phyloP scores from a whole-genome alignment of 441 rosid species.

The Viola pubescens region DNA sequence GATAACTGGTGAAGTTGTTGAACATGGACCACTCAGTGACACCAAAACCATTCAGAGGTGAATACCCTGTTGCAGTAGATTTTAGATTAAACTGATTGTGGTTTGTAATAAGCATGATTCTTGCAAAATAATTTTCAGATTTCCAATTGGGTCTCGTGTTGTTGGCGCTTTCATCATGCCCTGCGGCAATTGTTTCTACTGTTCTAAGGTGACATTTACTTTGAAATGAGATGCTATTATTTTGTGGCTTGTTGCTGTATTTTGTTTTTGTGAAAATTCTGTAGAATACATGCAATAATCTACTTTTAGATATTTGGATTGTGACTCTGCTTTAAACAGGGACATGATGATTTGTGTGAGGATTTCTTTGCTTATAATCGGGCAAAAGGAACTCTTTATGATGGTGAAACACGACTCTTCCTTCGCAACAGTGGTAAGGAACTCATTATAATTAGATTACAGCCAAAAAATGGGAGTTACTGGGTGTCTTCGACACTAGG shows the following conservation, averaged over 20 bases:
- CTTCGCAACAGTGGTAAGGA: conserved; percentile 56
- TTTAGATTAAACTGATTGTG: neutral
- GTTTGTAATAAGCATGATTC: neutral
- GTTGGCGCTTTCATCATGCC: conserved; percentile 99
- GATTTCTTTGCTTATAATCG: conserved; percentile 91
- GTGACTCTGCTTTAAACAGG: conserved; percentile 33
- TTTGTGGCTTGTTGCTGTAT: neutral
- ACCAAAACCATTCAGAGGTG: conserved; percentile 51
- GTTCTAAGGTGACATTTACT: conserved; percentile 55
- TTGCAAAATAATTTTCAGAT: conserved; percentile 28
- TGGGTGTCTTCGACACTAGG: no score
- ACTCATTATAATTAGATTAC: neutral
- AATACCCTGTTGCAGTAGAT: neutral
- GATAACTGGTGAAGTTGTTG: conserved; percentile 95
- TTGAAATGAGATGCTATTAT: neutral
- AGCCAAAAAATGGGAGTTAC: no score
- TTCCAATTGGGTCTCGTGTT: conserved; percentile 79
- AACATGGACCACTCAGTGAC: conserved; percentile 78
- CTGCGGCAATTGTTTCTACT: conserved; percentile 82
- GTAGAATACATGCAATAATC: neutral
- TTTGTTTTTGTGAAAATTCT: neutral
- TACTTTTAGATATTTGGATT: neutral
- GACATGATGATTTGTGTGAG: conserved; percentile 97
- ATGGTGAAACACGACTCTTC: conserved; percentile 89
- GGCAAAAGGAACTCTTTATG: conserved; percentile 94